Evolutionary conservation across 352 stramenopile species (phyloP).

Genomic region (Pythium phragmitis): DNA sequence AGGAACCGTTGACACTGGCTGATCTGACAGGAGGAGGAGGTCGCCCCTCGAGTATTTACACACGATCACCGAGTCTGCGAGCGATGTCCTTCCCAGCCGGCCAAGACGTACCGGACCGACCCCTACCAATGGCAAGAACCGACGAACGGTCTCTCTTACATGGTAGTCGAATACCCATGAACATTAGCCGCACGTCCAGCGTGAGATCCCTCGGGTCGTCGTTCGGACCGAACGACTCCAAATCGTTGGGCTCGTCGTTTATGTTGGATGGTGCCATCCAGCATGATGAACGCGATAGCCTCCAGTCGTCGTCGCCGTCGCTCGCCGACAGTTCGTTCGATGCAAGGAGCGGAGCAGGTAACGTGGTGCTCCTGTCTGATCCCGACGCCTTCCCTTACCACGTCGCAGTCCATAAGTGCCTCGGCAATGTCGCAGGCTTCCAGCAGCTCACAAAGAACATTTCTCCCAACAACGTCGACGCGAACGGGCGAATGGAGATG

Average conservation of each 20-base stretch:
- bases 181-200: too few species aligned
- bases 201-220: too few species aligned
- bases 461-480: background rate
- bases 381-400: slow-evolving; percentile 21
- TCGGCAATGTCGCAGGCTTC: slow-evolving; percentile 8
- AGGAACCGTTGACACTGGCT: background rate
- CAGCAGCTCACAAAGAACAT: slow-evolving; percentile 9
- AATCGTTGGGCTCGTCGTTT: background rate
- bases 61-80: background rate
- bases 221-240: background rate
- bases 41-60: background rate
- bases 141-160: background rate
- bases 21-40: background rate
- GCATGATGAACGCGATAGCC: background rate
- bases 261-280: background rate
- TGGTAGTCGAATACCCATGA: background rate
- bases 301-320: background rate
- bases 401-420: slow-evolving; percentile 14
- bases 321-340: slow-evolving; percentile 1
- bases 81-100: background rate
- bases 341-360: background rate
- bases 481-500: slow-evolving; percentile 8
- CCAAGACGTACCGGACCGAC: background rate
- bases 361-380: slow-evolving; percentile 2
- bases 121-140: background rate